Conservation (phyloP, 2,329 filamentous ascomycete genomes). For the Aureobasidium uvarum region DNA sequence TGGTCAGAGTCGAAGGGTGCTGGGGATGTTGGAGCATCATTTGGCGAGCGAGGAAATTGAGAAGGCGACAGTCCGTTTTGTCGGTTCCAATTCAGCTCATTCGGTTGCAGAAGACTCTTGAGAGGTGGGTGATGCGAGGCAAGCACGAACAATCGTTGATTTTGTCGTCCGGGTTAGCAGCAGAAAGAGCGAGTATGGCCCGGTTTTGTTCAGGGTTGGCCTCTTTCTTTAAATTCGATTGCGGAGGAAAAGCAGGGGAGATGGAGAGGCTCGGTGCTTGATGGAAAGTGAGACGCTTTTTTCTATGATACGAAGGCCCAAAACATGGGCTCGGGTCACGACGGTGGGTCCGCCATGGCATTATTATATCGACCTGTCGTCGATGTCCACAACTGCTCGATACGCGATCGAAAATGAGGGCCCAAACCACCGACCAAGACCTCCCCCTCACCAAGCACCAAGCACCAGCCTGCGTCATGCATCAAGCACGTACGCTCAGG, state of each 20-base stretch:
- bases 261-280: constrained; percentile 14
- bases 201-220: neutral
- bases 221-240: neutral
- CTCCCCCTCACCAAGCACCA: constrained; percentile 13
- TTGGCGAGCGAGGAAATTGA: neutral
- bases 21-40: constrained; percentile 25
- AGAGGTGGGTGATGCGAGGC: constrained; percentile 10
- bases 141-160: constrained; percentile 11
- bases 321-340: constrained; percentile 3
- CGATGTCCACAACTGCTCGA: neutral
- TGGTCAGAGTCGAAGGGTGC: constrained; percentile 11
- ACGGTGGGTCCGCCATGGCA: constrained; percentile 22
- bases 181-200: constrained; percentile 16
- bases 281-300: constrained; percentile 23
- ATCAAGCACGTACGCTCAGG: constrained; percentile 20
- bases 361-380: constrained; percentile 20
- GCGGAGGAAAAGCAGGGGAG: constrained; percentile 1
- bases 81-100: constrained; percentile 8
- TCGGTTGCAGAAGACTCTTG: neutral
- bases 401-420: constrained; percentile 19
- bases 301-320: constrained; percentile 7
- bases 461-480: constrained; percentile 17
- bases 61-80: neutral
- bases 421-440: constrained; percentile 11
- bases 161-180: constrained; percentile 13